Conservation (phyloP, 768 basidiomycete genomes). For the Tylopilus felleus region DNA sequence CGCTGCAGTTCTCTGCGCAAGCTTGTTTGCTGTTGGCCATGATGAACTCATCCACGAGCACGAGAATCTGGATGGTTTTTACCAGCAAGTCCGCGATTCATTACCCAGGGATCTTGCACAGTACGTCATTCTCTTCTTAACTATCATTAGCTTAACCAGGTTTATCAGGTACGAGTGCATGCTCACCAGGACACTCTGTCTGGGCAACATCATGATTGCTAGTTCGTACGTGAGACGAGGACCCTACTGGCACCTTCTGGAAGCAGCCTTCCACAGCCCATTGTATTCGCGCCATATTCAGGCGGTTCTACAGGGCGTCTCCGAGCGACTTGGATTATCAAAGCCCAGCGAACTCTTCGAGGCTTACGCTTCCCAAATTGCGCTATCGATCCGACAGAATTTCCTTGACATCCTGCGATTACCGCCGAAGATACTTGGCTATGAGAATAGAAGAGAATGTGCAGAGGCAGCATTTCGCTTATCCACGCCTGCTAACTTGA, state of each 20-base stretch:
- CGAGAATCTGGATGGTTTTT: slow-evolving; percentile 34
- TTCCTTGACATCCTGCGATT: slow-evolving; percentile 54
- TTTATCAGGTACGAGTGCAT: slow-evolving; percentile 65
- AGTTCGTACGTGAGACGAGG: slow-evolving; percentile 75
- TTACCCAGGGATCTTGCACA: slow-evolving; percentile 45
- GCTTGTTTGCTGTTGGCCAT: slow-evolving; percentile 47
- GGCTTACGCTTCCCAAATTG: slow-evolving; percentile 74
- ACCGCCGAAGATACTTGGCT: slow-evolving; percentile 76
- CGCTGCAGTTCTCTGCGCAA: slow-evolving; percentile 55
- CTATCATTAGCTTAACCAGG: slow-evolving; percentile 8
- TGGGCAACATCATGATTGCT: slow-evolving; percentile 76
- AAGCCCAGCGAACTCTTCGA: slow-evolving; percentile 65
- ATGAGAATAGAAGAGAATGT: slow-evolving; percentile 58
- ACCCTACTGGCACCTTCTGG: slow-evolving; percentile 86
- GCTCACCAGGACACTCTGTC: slow-evolving; percentile 65
- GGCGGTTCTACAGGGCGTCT: slow-evolving; percentile 57
- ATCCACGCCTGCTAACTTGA: slow-evolving; percentile 66
- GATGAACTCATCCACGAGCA: slow-evolving; percentile 29
- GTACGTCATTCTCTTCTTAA: slow-evolving; percentile 36
- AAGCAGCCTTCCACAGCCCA: slow-evolving; percentile 45
- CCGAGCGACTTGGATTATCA: slow-evolving; percentile 62
- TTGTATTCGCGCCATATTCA: slow-evolving; percentile 35
- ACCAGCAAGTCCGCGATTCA: slow-evolving; percentile 43
- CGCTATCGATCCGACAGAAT: slow-evolving; percentile 56
- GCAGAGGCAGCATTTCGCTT: slow-evolving; percentile 63